Evolutionary conservation across 331 rosid genomes (phyloP).

Genomic region (Prunus yedoensis): DNA sequence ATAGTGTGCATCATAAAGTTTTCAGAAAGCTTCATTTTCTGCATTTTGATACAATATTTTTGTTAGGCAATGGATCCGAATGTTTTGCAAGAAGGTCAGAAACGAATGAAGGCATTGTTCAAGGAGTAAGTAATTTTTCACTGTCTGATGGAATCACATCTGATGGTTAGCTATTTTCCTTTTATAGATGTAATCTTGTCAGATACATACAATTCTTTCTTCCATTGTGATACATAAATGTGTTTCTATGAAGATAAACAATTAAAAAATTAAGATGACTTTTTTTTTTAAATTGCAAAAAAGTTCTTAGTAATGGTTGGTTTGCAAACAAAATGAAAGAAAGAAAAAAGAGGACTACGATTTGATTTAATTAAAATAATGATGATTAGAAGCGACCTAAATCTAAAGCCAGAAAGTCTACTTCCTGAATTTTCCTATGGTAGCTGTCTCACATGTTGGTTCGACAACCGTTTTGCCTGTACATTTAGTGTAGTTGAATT

Average conservation of each 20-base stretch:
- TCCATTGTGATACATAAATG: neutral
- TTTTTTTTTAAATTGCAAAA: neutral
- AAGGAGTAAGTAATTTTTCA: conserved; percentile 7
- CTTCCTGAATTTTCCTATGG: conserved; percentile 2
- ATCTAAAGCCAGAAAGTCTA: neutral
- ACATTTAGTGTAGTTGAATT: neutral
- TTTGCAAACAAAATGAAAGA: neutral
- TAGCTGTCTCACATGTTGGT: neutral
- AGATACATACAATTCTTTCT: neutral
- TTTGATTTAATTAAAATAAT: neutral
- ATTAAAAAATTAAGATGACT: neutral
- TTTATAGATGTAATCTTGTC: neutral
- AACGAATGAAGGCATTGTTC: conserved; percentile 21
- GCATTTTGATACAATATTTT: conserved; percentile 5
- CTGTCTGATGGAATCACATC: neutral
- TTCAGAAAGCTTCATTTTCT: neutral
- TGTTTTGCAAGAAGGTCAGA: conserved; percentile 12
- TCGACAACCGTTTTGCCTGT: neutral
- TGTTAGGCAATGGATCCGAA: conserved; percentile 20
- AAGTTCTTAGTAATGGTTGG: neutral
- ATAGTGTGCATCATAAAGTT: neutral
- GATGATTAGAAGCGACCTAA: neutral
- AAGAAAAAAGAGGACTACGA: neutral
- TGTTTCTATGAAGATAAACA: neutral
- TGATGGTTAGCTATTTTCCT: neutral